Evolutionary conservation across 73 alveolate species (phyloP), one percentile per base, ranked within the genome.

Genomic region (Blepharisma japonicum): DNA sequence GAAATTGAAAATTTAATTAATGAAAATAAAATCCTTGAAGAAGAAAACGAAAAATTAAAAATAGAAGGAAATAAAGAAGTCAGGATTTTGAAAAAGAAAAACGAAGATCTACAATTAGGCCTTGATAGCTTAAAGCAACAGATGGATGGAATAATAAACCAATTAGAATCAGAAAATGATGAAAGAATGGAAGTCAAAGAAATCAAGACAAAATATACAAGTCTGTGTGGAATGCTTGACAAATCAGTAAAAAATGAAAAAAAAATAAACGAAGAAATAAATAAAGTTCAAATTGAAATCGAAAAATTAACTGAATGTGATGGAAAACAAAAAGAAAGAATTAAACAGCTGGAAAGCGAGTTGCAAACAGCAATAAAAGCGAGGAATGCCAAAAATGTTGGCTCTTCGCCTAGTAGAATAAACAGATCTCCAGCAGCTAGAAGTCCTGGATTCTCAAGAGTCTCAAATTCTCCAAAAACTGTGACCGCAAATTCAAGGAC

Each of bases 1-100:
- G 80, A 70, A 5, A 45, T 70, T 45, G 80, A 70, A 9, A 70
- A 47, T 39, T 14, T 70, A n/a, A 39, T 45, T 45, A 70, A n/a
- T 14, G 80, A 70, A 45, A 18, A 18, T 11, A 45, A 70, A 5
- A n/a, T 45, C 42, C 42, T 32, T 32, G 42, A 32, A 32, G 55
- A 45, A 1, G 80, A 70, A 45, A 70, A 45, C 5, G 80, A 70
- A 47, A 70, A 25, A 23, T 45, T 45, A 9, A 25, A 70, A 70
- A n/a, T 45, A 0, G 80, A 70, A 39, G 66, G 56, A n/a, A 70
- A 18, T 14, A 70, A 45, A 70, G 66, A 70, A 70, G 66, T 70
- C 14, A 70, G 27, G 61, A 39, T n/a, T 7, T 25, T 70, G 25
- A 45, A 45, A 25, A 70, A 70, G 46, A 20, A 70, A 70, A 70